Evolutionary conservation across 768 basidiomycete genomes (phyloP), one percentile per base, ranked within the genome.

Genomic region (Tylopilus rubrobrunneus): DNA sequence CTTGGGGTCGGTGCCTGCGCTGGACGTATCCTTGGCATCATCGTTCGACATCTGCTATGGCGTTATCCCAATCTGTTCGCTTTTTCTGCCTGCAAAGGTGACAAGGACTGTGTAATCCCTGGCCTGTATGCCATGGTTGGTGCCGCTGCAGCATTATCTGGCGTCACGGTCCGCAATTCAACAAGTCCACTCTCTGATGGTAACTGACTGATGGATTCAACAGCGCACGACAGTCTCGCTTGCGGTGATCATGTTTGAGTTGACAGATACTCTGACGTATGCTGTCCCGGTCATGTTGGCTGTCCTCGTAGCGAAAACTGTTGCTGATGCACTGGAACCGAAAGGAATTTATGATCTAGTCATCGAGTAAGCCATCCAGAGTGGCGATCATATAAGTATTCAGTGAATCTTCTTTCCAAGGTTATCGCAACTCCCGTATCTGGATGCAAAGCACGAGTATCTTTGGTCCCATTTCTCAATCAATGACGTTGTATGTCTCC

Each of bases 321-420:
- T 72, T 39, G 68, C 71, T 42, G 59, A 71, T 63, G 61, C 57
- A 49, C 53, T 70, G 52, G 62, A 73, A 37, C 90, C 90, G 3
- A 92, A 94, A 65, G 94, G 94, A 9, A 98, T 99, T 51, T 99
- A 98, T 66, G 97, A 99, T 69, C 81, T 98, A 36, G 92, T 92
- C 53, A 98, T 98, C 51, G 92, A 94, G 76, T 86, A 44, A 53
- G 63, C 2, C 39, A 17, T 34, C 54, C 52, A 14, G 21, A 17
- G 12, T 48, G 8, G 51, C 45, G 11, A 25, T 29, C 11, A 8
- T 19, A 29, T 6, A 27, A 29, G 8, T 56, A 14, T 12, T 56
- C 42, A 17, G 29, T 14, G 27, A 36, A 48, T 11, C 42, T 46
- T 40, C 29, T n/a, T 15, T 7, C 7, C 15, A 42, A 84, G 84